Percentiles rank a stretch among this genome's conserved stretches.
Conservation (phyloP, 2,329 filamentous ascomycete genomes). For the Sarocladiaceae sp. region DNA sequence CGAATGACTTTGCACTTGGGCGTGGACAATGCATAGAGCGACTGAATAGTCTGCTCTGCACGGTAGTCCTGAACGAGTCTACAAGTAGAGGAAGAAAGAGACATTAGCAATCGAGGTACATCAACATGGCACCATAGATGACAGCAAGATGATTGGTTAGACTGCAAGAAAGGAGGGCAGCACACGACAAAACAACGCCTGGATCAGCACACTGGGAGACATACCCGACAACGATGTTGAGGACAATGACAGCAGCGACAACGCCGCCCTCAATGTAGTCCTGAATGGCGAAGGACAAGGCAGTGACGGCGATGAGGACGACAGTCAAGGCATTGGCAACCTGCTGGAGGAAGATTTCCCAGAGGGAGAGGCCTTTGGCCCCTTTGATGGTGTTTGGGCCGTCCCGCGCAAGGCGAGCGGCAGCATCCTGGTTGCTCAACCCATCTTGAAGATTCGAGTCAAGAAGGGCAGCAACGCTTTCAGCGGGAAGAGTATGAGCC, state of each 20-base stretch:
- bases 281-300: conserved; percentile 57
- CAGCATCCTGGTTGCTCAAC: conserved; percentile 55
- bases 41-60: conserved; percentile 57
- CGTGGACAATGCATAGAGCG: conserved; percentile 50
- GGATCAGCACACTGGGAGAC: conserved; percentile 18
- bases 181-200: conserved; percentile 3
- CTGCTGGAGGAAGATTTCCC: conserved; percentile 71
- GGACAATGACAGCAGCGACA: conserved; percentile 56
- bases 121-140: not conserved
- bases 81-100: conserved; percentile 1
- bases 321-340: conserved; percentile 71
- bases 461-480: conserved; percentile 29
- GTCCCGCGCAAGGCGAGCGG: conserved; percentile 57
- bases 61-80: conserved; percentile 55
- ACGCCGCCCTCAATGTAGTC: conserved; percentile 60
- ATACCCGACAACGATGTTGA: conserved; percentile 62
- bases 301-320: conserved; percentile 70
- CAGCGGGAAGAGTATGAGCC: conserved; percentile 30
- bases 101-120: conserved; percentile 21
- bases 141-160: conserved; percentile 2
- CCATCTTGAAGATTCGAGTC: conserved; percentile 48
- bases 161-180: not conserved
- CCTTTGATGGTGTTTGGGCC: conserved; percentile 66
- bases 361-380: conserved; percentile 64
- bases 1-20: conserved; percentile 55